Evolutionary conservation across 148 eudicot genomes (phyloP).

Genomic region (Vaccinium darrowii): DNA sequence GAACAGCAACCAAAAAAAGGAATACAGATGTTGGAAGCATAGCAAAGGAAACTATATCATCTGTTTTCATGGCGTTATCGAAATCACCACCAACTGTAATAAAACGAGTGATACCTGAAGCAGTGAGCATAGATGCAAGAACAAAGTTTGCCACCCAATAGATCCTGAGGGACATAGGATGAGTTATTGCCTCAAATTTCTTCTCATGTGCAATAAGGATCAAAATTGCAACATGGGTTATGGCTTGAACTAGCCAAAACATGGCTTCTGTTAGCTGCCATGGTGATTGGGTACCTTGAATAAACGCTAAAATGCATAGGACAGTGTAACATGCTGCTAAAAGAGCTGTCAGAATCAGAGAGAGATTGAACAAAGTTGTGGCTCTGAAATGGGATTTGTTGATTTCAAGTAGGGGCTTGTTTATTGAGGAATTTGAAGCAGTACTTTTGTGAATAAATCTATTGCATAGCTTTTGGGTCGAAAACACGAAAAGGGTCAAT

Average conservation of each 20-base stretch:
- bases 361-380: constrained; percentile 36
- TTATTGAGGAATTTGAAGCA: constrained; percentile 23
- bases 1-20: constrained; percentile 13
- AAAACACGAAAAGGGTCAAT: constrained; percentile 28
- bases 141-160: constrained; percentile 48
- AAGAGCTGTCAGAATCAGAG: constrained; percentile 33
- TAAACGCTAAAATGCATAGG: constrained; percentile 33
- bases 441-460: constrained; percentile 22
- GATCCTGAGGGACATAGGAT: constrained; percentile 48
- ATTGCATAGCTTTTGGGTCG: constrained; percentile 30
- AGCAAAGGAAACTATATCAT: constrained; percentile 16
- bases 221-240: constrained; percentile 38
- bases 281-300: constrained; percentile 21
- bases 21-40: constrained; percentile 19
- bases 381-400: constrained; percentile 15
- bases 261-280: constrained; percentile 40
- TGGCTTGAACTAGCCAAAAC: constrained; percentile 44
- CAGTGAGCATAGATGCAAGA: constrained; percentile 26
- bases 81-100: not conserved
- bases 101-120: constrained; percentile 20
- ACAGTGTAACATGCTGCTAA: constrained; percentile 33
- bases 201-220: constrained; percentile 50
- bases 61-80: constrained; percentile 14
- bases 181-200: constrained; percentile 40
- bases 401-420: constrained; percentile 49